These are phyloP conservation scores for Quercus alba DNA, from an alignment of 306 rosid genomes.

Conservation along the genomic window DNA sequence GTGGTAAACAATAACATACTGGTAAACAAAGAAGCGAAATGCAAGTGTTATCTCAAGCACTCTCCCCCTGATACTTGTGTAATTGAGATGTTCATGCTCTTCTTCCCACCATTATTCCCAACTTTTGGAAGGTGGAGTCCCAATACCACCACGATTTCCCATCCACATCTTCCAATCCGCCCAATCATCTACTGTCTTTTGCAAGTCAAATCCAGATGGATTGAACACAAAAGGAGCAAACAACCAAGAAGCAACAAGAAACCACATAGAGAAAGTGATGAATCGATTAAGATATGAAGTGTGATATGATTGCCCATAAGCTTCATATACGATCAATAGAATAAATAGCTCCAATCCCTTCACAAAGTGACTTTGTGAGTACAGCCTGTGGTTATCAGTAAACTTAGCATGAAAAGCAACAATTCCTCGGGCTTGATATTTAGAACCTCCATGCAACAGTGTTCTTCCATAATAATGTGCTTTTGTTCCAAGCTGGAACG, in stretches of 20 bases:
- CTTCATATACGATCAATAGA: conserved; percentile 62
- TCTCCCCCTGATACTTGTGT: conserved; percentile 73
- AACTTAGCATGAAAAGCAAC: conserved; percentile 91
- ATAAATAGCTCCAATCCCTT: conserved; percentile 84
- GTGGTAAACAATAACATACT: conserved; percentile 92
- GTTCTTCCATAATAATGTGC: conserved; percentile 93
- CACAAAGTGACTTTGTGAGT: conserved; percentile 92
- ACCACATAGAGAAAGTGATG: conserved; percentile 90
- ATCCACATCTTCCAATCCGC: conserved; percentile 81
- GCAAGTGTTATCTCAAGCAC: conserved; percentile 75
- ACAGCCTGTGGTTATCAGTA: conserved; percentile 81
- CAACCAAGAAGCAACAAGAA: conserved; percentile 87
- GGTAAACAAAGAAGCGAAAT: conserved; percentile 80
- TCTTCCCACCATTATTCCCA: too few species aligned
- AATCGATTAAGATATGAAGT: conserved; percentile 60
- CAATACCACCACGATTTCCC: too few species aligned
- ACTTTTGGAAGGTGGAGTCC: too few species aligned
- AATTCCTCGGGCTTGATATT: conserved; percentile 86
- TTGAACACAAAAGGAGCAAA: conserved; percentile 92
- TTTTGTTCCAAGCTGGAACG: conserved; percentile 93
- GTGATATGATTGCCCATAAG: conserved; percentile 62
- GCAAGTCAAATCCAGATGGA: conserved; percentile 97
- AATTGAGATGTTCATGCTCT: conserved; percentile 85
- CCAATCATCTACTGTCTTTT: conserved; percentile 96
- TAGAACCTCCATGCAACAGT: conserved; percentile 94